Percentiles rank a stretch among this genome's conserved stretches.
Evolutionary conservation across 768 basidiomycete species (phyloP).

Genomic region (Mycena rebaudengoi): DNA sequence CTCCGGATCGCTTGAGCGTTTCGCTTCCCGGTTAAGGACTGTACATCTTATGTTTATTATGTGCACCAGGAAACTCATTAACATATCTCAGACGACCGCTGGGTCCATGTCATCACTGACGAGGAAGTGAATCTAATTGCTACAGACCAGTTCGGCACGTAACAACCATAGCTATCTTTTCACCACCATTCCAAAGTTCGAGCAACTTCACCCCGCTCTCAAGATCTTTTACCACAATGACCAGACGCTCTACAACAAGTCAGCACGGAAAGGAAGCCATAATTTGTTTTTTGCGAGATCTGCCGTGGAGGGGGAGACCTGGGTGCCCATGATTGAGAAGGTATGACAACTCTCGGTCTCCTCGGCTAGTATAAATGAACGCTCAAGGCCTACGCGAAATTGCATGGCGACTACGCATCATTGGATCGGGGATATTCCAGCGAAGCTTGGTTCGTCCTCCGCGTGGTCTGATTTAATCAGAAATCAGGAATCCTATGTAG

Average conservation of each 20-base stretch:
- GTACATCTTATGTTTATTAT: too few species aligned
- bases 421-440: conserved; percentile 51
- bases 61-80: too few species aligned
- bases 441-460: conserved; percentile 43
- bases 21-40: too few species aligned
- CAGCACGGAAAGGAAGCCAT: conserved; percentile 56
- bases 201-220: conserved; percentile 50
- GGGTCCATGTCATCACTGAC: conserved; percentile 64
- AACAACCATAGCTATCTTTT: conserved; percentile 50
- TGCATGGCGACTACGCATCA: conserved; percentile 49
- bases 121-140: conserved; percentile 48
- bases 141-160: not conserved
- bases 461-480: too few species aligned
- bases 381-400: not conserved
- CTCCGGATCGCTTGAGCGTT: too few species aligned
- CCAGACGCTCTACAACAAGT: conserved; percentile 53
- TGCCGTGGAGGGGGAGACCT: conserved; percentile 58
- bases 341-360: conserved; percentile 58
- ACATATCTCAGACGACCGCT: too few species aligned
- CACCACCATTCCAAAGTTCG: conserved; percentile 60
- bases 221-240: conserved; percentile 59
- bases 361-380: not conserved
- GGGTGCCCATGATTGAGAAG: conserved; percentile 67
- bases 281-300: conserved; percentile 59
- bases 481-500: not conserved